Percentiles rank a stretch among this genome's conserved stretches.
These are phyloP conservation scores for Penicillium chermesinum DNA, from an alignment of 495 filamentous ascomycete genomes.

Conservation along the genomic window DNA sequence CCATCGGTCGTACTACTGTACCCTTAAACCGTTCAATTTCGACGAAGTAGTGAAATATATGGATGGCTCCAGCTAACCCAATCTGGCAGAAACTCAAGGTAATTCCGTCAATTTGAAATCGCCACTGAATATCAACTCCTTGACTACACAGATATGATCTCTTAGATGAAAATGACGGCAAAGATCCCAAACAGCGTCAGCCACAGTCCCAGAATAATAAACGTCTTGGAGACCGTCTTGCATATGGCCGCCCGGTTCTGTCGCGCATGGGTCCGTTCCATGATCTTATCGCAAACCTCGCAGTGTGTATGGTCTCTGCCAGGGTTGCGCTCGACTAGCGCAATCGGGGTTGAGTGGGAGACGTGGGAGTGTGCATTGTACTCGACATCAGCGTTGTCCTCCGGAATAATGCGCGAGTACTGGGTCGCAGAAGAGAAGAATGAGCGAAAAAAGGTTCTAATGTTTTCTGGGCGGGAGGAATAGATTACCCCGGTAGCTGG, in stretches of 20 bases:
- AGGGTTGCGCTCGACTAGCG: not conserved
- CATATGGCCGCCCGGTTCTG: not conserved
- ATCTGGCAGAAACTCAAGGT: not conserved
- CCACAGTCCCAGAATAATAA: not conserved
- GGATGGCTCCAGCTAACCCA: too few relatives aligned
- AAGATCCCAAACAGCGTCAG: not conserved
- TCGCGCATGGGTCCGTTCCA: not conserved
- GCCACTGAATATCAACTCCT: too few relatives aligned
- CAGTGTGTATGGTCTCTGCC: not conserved
- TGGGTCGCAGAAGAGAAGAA: not conserved
- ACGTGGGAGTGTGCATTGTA: not conserved
- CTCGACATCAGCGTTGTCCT: not conserved
- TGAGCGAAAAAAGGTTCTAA: not conserved
- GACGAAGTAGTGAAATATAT: too few relatives aligned
- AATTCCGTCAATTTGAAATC: too few relatives aligned
- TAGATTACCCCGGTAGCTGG: conserved; percentile 3
- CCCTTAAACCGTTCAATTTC: too few relatives aligned
- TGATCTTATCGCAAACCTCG: not conserved
- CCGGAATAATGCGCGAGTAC: not conserved
- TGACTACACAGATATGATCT: not conserved
- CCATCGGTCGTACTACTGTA: too few relatives aligned
- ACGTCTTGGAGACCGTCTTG: not conserved
- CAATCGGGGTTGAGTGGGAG: not conserved
- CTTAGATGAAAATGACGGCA: not conserved
- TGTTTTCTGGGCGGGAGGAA: not conserved